A percentile compares a stretch with the other conserved stretches of the same genome.
phyloP scores from a whole-genome alignment of 768 basidiomycete genomes.

The Mycena maculata region DNA sequence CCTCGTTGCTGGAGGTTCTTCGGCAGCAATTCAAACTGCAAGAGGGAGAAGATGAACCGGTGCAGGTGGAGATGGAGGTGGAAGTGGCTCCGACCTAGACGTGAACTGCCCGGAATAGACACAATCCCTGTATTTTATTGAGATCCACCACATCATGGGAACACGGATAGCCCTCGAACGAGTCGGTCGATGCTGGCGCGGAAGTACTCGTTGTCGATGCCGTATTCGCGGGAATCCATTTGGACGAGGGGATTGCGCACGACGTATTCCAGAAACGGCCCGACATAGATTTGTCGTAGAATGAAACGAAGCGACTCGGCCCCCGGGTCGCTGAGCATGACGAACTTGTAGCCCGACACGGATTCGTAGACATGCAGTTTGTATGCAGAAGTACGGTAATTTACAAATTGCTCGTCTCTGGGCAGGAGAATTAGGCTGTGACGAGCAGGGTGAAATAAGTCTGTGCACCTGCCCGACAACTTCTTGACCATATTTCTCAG shows the following conservation, averaged over 20 bases:
- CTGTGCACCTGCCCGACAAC: conserved; percentile 80
- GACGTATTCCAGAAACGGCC: conserved; percentile 93
- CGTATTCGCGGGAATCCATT: conserved; percentile 85
- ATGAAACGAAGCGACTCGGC: conserved; percentile 86
- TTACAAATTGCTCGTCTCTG: conserved; percentile 92
- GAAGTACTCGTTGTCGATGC: conserved; percentile 95
- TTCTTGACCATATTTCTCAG: conserved; percentile 96
- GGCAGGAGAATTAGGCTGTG: not conserved
- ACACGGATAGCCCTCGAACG: conserved; percentile 67
- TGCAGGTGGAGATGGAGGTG: conserved; percentile 5
- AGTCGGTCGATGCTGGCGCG: conserved; percentile 82
- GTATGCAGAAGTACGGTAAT: conserved; percentile 92
- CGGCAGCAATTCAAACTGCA: conserved; percentile 83
- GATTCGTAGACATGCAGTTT: conserved; percentile 95
- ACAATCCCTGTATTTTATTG: conserved; percentile 29
- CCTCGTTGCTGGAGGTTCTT: conserved; percentile 85
- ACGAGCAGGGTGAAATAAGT: not conserved
- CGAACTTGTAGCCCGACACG: conserved; percentile 91
- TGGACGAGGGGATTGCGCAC: conserved; percentile 89
- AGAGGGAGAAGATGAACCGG: conserved; percentile 44
- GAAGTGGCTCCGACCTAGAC: conserved; percentile 22
- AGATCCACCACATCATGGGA: conserved; percentile 43
- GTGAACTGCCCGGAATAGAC: conserved; percentile 33
- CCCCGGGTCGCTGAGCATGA: conserved; percentile 90
- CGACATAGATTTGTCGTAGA: conserved; percentile 90